Evolutionary conservation across 1,284 basidiomycete species (phyloP).

Genomic region (Inonotus hispidus): DNA sequence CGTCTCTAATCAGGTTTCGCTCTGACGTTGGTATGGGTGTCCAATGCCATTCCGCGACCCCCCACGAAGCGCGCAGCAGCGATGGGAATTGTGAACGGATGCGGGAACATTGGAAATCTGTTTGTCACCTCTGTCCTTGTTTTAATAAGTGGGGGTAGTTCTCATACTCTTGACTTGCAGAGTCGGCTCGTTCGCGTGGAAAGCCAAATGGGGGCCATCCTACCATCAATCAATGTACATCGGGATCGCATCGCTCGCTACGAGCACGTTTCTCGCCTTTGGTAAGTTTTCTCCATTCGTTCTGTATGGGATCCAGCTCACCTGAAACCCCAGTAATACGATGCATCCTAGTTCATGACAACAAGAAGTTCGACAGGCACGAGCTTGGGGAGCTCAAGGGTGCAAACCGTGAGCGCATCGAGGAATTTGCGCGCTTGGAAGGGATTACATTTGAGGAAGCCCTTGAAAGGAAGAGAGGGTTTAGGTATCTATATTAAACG

Average conservation of each 20-base stretch:
- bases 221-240: conserved; percentile 37
- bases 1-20: conserved; percentile 36
- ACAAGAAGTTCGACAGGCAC: conserved; percentile 32
- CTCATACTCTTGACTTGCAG: conserved; percentile 19
- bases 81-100: conserved; percentile 39
- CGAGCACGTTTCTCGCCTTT: conserved; percentile 27
- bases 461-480: conserved; percentile 33
- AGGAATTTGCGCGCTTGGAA: conserved; percentile 34
- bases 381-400: conserved; percentile 30
- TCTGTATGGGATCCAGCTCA: conserved; percentile 16
- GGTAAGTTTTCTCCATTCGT: conserved; percentile 22
- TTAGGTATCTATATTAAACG: conserved; percentile 37
- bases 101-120: conserved; percentile 37
- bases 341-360: conserved; percentile 30
- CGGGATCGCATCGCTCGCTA: conserved; percentile 27
- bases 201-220: conserved; percentile 33
- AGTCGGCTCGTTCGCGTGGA: conserved; percentile 36
- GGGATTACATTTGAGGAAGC: conserved; percentile 35
- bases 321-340: conserved; percentile 30
- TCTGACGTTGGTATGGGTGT: conserved; percentile 58
- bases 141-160: not conserved
- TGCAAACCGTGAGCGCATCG: conserved; percentile 31
- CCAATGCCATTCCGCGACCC: conserved; percentile 57
- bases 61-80: conserved; percentile 52
- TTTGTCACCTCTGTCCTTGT: conserved; percentile 15